phyloP scores from a whole-genome alignment of 495 filamentous ascomycete species.

The Jackrogersella multiformis region DNA sequence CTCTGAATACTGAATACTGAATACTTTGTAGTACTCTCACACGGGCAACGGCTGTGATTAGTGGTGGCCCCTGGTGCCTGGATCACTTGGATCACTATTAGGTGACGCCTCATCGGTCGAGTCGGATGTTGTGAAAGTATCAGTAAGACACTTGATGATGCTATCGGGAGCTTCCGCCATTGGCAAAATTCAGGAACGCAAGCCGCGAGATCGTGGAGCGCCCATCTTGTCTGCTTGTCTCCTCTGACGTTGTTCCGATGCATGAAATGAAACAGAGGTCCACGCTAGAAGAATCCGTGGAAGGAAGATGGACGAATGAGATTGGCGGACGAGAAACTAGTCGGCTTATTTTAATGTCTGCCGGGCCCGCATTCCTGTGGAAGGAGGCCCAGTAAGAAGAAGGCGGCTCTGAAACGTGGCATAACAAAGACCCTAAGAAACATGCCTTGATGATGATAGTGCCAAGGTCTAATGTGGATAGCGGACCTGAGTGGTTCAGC shows the following conservation, averaged over 20 bases:
- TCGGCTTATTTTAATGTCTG: slow-evolving; percentile 30
- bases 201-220: slow-evolving; percentile 28
- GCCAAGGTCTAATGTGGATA: slow-evolving; percentile 28
- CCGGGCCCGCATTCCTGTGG: slow-evolving; percentile 22
- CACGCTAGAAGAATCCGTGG: slow-evolving; percentile 38
- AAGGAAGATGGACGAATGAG: slow-evolving; percentile 31
- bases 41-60: slow-evolving; percentile 38
- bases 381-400: slow-evolving; percentile 16
- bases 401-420: slow-evolving; percentile 40
- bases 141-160: slow-evolving; percentile 37
- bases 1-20: slow-evolving; percentile 15
- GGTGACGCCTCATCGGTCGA: slow-evolving; percentile 35
- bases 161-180: slow-evolving; percentile 46
- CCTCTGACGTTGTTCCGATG: slow-evolving; percentile 30
- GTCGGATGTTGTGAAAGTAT: slow-evolving; percentile 32
- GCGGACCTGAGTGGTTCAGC: slow-evolving; percentile 20
- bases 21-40: slow-evolving; percentile 30
- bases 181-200: slow-evolving; percentile 36
- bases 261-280: slow-evolving; percentile 38
- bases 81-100: slow-evolving; percentile 10
- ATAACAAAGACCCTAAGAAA: slow-evolving; percentile 39
- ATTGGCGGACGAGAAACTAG: slow-evolving; percentile 27
- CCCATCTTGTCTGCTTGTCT: background rate
- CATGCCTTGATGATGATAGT: slow-evolving; percentile 36
- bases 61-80: slow-evolving; percentile 22